phyloP scores from a whole-genome alignment of 768 basidiomycete genomes.

The Macrolepiota dolichaula region DNA sequence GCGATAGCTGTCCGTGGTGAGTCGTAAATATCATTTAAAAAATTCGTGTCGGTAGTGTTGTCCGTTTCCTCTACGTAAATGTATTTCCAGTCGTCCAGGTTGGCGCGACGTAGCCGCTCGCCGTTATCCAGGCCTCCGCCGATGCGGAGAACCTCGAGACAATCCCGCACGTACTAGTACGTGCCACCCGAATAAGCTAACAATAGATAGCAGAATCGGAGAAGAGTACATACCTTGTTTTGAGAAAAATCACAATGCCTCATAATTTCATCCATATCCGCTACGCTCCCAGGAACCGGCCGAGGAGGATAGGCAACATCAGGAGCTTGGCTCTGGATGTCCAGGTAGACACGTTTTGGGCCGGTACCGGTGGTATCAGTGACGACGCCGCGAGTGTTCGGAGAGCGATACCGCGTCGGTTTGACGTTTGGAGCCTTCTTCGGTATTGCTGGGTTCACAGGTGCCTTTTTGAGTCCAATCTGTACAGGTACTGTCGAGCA shows the following conservation, averaged over 20 bases:
- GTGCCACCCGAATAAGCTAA: not conserved
- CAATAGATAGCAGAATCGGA: constrained; percentile 6
- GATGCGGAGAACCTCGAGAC: constrained; percentile 82
- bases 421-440: constrained; percentile 40
- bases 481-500: constrained; percentile 53
- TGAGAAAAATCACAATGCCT: constrained; percentile 81
- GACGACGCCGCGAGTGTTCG: constrained; percentile 36
- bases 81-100: constrained; percentile 75
- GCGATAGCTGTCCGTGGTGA: constrained; percentile 7
- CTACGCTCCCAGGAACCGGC: constrained; percentile 75
- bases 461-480: constrained; percentile 52
- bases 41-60: constrained; percentile 23
- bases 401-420: constrained; percentile 47
- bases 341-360: constrained; percentile 71
- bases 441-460: constrained; percentile 67
- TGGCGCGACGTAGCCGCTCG: constrained; percentile 66
- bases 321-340: constrained; percentile 56
- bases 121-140: constrained; percentile 84
- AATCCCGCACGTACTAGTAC: constrained; percentile 87
- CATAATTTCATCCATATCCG: constrained; percentile 86
- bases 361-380: constrained; percentile 65
- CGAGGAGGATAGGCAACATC: constrained; percentile 80
- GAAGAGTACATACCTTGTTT: constrained; percentile 48
- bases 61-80: constrained; percentile 62
- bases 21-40: constrained; percentile 10